Percentiles rank a stretch among this genome's conserved stretches.
phyloP scores from a whole-genome alignment of 2,329 filamentous ascomycete genomes.

The Fusarium sp. region DNA sequence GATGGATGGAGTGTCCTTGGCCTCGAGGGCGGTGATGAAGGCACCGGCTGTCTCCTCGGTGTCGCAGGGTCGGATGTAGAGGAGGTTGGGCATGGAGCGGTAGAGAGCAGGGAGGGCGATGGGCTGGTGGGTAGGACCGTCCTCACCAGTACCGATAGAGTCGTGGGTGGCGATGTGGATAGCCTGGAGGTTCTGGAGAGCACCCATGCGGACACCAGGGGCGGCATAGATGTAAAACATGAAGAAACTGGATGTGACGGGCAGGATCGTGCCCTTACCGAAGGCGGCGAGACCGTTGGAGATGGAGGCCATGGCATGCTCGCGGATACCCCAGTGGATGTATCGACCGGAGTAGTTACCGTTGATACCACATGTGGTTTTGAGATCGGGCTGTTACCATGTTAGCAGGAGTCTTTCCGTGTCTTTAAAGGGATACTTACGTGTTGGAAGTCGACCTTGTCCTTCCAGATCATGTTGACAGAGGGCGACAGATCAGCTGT shows the following conservation, averaged over 20 bases:
- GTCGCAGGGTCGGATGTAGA: slow-evolving; percentile 73
- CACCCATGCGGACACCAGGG: slow-evolving; percentile 73
- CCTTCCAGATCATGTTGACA: slow-evolving; percentile 70
- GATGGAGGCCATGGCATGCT: slow-evolving; percentile 73
- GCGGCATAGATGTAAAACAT: slow-evolving; percentile 75
- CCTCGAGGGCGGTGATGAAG: slow-evolving; percentile 64
- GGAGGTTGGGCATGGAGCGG: slow-evolving; percentile 74
- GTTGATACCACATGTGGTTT: slow-evolving; percentile 64
- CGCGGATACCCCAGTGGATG: slow-evolving; percentile 73
- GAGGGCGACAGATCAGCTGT: slow-evolving; percentile 68
- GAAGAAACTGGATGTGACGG: slow-evolving; percentile 72
- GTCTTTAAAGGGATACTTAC: slow-evolving; percentile 43
- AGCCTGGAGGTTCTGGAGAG: slow-evolving; percentile 67
- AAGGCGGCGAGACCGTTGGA: slow-evolving; percentile 73
- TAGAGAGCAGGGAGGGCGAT: slow-evolving; percentile 71
- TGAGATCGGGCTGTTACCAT: slow-evolving; percentile 53
- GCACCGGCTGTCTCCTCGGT: slow-evolving; percentile 71
- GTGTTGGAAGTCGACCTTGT: slow-evolving; percentile 65
- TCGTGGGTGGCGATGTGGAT: slow-evolving; percentile 76
- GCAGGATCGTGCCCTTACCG: slow-evolving; percentile 68
- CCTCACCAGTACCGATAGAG: slow-evolving; percentile 71
- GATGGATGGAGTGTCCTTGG: slow-evolving; percentile 60
- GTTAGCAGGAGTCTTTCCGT: not conserved
- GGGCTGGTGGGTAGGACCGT: slow-evolving; percentile 75
- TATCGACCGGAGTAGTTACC: slow-evolving; percentile 70